A percentile compares a stretch with the other conserved stretches of the same genome.
phyloP scores from a whole-genome alignment of 73 alveolate species.

The Tetrahymena borealis region DNA sequence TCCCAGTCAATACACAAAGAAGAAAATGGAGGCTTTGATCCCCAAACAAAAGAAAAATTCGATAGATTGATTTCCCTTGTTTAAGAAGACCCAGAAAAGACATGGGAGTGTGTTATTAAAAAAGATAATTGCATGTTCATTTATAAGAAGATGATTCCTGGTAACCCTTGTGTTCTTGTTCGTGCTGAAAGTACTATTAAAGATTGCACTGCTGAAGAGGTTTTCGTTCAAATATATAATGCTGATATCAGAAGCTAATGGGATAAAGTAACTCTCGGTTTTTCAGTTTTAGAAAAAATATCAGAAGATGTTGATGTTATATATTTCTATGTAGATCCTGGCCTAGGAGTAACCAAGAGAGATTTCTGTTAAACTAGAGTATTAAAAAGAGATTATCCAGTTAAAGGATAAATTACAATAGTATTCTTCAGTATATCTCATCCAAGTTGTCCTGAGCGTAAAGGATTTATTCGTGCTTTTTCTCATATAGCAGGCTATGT shows the following conservation, averaged over 20 bases:
- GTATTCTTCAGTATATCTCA: slow-evolving; percentile 75
- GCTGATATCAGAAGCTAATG: slow-evolving; percentile 52
- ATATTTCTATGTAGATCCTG: slow-evolving; percentile 77
- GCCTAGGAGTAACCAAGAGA: slow-evolving; percentile 68
- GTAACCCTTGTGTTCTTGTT: background rate
- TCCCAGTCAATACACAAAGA: background rate
- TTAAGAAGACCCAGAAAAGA: background rate
- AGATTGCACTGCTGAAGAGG: slow-evolving; percentile 4
- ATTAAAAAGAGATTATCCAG: slow-evolving; percentile 76
- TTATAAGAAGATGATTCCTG: background rate
- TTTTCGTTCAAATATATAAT: background rate
- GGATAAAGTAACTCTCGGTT: slow-evolving; percentile 63
- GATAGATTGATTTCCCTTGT: background rate
- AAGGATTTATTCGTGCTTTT: slow-evolving; percentile 74
- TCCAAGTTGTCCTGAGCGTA: slow-evolving; percentile 67
- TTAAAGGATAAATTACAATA: slow-evolving; percentile 56
- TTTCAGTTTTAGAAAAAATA: slow-evolving; percentile 59
- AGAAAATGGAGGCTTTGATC: background rate
- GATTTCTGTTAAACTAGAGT: slow-evolving; percentile 85
- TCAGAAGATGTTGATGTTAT: slow-evolving; percentile 70
- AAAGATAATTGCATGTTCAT: background rate
- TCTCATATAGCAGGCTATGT: slow-evolving; percentile 86
- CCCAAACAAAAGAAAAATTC: background rate
- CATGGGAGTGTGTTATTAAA: background rate
- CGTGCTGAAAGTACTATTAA: background rate